Base-by-base conservation (phyloP, 73 alveolate genomes). In the Urostyla sp. region DNA sequence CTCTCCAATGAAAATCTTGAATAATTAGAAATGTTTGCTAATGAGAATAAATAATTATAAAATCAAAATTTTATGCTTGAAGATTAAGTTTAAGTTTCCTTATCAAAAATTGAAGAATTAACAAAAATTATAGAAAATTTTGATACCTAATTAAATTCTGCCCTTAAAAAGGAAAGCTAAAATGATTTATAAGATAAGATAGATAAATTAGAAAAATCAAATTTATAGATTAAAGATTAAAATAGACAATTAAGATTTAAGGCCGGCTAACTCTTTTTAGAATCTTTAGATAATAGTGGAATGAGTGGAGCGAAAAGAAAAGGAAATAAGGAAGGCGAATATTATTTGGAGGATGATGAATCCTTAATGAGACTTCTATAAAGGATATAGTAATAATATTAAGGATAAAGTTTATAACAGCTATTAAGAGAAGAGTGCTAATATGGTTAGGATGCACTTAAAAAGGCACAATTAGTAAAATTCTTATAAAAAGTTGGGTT, bases 201-300 rank as follows among this genome's bases (percentile, higher is more conserved):
- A 43, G 24, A 7, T 16, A 60, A 63, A 26, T 40, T 63, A 28
- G 83, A 69, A 54, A 69, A 59, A 30, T 7, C 44, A 31, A 21
- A 46, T 15, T 26, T 45, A 8, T 27, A 69, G 49, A 69, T 37
- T 16, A 69, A 31, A 31, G 83, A 69, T 32, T 46, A 59, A 49
- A 69, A 69, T 35, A 69, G 83, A 49, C 72, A 67, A n/a, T 35
- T 69, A 13, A 69, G 83, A 37, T 69, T 69, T 23, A 69, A 69
- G 23, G 83, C 83, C 30, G 83, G 83, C 1, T 49, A 69, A 36
- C 34, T 69, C 0, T 69, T 69, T 54, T 37, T 69, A 13, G 8
- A 32, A 1, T 46, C 83, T 7, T 27, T 69, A 5, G 83, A 69
- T 52, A 69, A 49, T 46, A 69, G 83, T 5, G 55, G 72, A 20